These are phyloP conservation scores for Penicillium paneum DNA, from an alignment of 2,329 filamentous ascomycete genomes.

Conservation along the genomic window DNA sequence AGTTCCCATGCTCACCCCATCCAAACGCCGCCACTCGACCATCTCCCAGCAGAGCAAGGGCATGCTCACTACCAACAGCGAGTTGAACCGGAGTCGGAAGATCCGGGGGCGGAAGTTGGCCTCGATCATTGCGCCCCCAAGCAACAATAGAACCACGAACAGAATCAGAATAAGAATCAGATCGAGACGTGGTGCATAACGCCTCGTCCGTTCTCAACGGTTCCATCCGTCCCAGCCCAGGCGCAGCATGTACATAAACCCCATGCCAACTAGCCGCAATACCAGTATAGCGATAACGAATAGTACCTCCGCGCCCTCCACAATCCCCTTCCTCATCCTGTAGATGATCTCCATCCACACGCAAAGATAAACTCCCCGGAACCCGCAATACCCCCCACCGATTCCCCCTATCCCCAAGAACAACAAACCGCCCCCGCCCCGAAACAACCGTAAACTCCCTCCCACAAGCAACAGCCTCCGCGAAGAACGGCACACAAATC, in stretches of 20 bases:
- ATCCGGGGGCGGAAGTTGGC: conserved; percentile 66
- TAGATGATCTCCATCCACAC: not conserved
- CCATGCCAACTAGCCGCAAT: conserved; percentile 80
- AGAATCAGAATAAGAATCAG: conserved; percentile 31
- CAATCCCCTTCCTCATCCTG: conserved; percentile 5
- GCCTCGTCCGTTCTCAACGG: not conserved
- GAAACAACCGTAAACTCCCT: conserved; percentile 79
- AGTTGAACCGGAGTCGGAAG: conserved; percentile 61
- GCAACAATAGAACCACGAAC: conserved; percentile 58
- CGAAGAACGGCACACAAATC: conserved; percentile 62
- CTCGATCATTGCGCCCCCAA: conserved; percentile 85
- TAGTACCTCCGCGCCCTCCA: conserved; percentile 1
- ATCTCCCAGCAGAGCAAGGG: conserved; percentile 64
- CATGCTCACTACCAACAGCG: conserved; percentile 88
- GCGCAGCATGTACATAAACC: conserved; percentile 61
- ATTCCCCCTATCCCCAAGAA: conserved; percentile 65
- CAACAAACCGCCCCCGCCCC: conserved; percentile 56
- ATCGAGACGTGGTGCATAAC: not conserved
- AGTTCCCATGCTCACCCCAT: conserved; percentile 98
- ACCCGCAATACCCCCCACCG: conserved; percentile 65
- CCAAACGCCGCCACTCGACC: conserved; percentile 80
- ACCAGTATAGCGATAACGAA: conserved; percentile 62
- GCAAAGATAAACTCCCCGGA: conserved; percentile 39
- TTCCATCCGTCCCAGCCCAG: not conserved
- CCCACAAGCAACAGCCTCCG: conserved; percentile 68